Conservation (phyloP, 441 rosid species). For the Gossypium gossypioides region DNA sequence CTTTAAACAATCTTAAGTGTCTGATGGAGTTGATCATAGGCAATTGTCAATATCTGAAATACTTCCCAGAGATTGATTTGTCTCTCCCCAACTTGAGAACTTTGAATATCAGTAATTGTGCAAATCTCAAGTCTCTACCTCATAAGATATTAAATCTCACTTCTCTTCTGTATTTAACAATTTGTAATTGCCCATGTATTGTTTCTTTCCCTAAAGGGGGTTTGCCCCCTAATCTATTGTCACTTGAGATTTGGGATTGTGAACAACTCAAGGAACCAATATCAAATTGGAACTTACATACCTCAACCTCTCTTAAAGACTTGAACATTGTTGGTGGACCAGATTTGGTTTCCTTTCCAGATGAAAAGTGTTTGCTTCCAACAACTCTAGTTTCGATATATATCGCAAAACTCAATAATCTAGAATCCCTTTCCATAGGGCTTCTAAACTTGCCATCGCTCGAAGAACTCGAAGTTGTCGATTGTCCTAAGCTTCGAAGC, state of each 20-base stretch:
- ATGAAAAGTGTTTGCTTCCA: conserved; percentile 11
- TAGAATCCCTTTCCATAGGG: conserved; percentile 1
- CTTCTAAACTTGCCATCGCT: conserved; percentile 1
- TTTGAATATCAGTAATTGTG: conserved; percentile 3
- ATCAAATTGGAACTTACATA: conserved; percentile 6
- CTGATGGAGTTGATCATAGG: background rate
- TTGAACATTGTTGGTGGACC: conserved; percentile 1
- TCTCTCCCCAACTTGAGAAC: background rate
- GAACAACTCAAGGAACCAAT: background rate
- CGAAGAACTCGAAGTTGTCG: background rate
- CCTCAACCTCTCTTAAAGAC: background rate
- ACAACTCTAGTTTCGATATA: background rate
- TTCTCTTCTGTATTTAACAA: conserved; percentile 16
- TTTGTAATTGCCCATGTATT: conserved; percentile 16
- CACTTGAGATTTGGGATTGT: conserved; percentile 13
- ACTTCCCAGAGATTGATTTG: conserved; percentile 7
- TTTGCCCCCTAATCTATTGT: conserved; percentile 18
- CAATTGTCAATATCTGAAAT: background rate
- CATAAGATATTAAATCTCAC: conserved; percentile 15
- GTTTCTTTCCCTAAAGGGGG: conserved; percentile 23
- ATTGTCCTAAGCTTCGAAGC: background rate
- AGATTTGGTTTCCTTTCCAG: conserved; percentile 5
- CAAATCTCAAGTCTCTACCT: conserved; percentile 22
- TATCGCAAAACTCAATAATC: background rate
- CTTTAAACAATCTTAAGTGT: conserved; percentile 3